Evolutionary conservation across 148 eudicot genomes (phyloP), one percentile per base, ranked within the genome.

Genomic region (Selenicereus undatus): DNA sequence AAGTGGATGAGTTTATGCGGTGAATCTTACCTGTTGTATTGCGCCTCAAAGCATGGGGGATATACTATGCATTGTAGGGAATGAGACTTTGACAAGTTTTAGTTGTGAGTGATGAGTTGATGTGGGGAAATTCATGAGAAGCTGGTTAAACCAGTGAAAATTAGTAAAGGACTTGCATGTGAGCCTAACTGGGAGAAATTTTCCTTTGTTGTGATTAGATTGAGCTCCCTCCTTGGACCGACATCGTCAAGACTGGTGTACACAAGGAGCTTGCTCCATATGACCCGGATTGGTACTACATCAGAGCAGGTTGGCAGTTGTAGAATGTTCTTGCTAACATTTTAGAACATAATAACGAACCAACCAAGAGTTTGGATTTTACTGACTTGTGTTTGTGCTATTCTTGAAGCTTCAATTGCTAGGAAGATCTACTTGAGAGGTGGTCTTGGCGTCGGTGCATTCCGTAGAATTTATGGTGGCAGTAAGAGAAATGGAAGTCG

Each of bases 371-470:
- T 12, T 54, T 54, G 18, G 20, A 16, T 54, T 74, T 24, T 56
- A 54, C 18, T 64, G 11, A 12, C 13, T 24, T 56, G n/a, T 52
- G 21, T 42, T 24, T 60, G 21, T 78, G 27, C 21, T 22, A 24
- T 20, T 8, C 42, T 52, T 45, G 68, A 76, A 92, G 96, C 97
- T 73, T 93, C 97, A 29, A 93, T 92, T 86, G 96, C 96, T 27
- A 91, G 98, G 88, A 94, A 94, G 78, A 86, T 94, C 74, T 94
- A 94, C 83, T 66, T 90, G 75, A 91, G 98, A 81, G 97, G 98
- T 18, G 98, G 98, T 45, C 76, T 92, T 81, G 98, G 98, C 27
- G 97, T 94, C 75, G 98, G 98, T 56, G 91, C 84, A 20, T 91
- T 94, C 83, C 80, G 86, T 13, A 91, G 98, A 71, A 92, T 94